phyloP scores from a whole-genome alignment of 257 asterid species.

The Ballota nigra region DNA sequence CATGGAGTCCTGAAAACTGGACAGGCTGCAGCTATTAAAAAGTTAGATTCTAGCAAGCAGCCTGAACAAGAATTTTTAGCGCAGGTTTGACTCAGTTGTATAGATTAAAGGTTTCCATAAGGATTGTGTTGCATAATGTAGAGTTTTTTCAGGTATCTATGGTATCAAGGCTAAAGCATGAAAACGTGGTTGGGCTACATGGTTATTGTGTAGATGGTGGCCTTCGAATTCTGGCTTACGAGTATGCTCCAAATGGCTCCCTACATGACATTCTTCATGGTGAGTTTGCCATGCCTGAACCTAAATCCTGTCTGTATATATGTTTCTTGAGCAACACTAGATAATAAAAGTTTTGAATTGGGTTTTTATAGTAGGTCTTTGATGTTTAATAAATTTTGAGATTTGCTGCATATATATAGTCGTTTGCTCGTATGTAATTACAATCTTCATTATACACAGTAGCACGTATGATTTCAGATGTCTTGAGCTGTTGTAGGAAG shows the following conservation, averaged over 20 bases:
- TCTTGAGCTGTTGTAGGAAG: neutral
- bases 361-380: neutral
- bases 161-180: slow-evolving; percentile 79
- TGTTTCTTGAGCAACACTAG: neutral
- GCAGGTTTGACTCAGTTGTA: slow-evolving; percentile 41
- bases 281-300: slow-evolving; percentile 21
- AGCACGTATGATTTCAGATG: neutral
- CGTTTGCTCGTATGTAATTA: neutral
- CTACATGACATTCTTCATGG: slow-evolving; percentile 84
- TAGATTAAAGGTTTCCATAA: neutral
- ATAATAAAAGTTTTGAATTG: neutral
- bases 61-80: slow-evolving; percentile 67
- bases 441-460: neutral
- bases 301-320: too few relatives aligned
- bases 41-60: slow-evolving; percentile 85
- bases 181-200: slow-evolving; percentile 60
- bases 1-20: slow-evolving; percentile 60
- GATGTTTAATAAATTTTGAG: neutral
- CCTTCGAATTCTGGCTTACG: slow-evolving; percentile 65
- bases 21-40: slow-evolving; percentile 72
- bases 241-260: slow-evolving; percentile 72
- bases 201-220: slow-evolving; percentile 72
- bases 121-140: neutral
- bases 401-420: neutral
- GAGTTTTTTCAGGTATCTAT: slow-evolving; percentile 55